Percentiles rank a stretch among this genome's conserved stretches.
These are phyloP conservation scores for Phlyctochytrium arcticum DNA, from an alignment of 192 early-diverging fungal species.

Conservation along the genomic window DNA sequence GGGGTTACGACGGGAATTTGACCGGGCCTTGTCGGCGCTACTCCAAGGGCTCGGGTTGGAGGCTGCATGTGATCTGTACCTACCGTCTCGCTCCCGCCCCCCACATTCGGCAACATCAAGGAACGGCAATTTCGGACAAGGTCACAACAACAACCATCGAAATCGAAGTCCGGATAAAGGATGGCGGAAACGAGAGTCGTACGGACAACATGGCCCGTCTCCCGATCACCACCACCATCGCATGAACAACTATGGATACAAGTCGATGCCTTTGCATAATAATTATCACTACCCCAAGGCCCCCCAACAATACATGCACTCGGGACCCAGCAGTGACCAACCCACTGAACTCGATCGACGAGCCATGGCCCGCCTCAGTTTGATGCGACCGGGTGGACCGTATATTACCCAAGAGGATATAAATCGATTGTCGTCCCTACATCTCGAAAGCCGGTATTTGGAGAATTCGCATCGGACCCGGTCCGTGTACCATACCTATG, in stretches of 20 bases:
- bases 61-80: constrained; percentile 51
- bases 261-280: not conserved
- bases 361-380: not conserved
- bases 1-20: constrained; percentile 78
- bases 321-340: too few relatives aligned
- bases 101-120: too few relatives aligned
- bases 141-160: too few relatives aligned
- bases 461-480: constrained; percentile 5
- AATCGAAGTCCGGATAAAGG: too few relatives aligned
- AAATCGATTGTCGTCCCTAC: constrained; percentile 10
- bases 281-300: constrained; percentile 8
- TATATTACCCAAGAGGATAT: constrained; percentile 13
- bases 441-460: constrained; percentile 14
- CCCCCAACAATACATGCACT: constrained; percentile 3
- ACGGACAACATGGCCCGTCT: too few relatives aligned
- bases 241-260: constrained; percentile 7
- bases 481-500: not conserved
- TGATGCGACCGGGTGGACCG: not conserved
- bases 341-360: constrained; percentile 5
- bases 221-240: not conserved
- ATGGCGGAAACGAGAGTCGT: constrained; percentile 10
- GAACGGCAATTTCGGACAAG: too few relatives aligned
- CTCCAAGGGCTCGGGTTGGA: constrained; percentile 41
- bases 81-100: too few relatives aligned
- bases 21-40: constrained; percentile 62